A percentile compares a stretch with the other conserved stretches of the same genome.
Conservation (phyloP, 2,329 filamentous ascomycete genomes). For the Alternaria hordeiaustralica region DNA sequence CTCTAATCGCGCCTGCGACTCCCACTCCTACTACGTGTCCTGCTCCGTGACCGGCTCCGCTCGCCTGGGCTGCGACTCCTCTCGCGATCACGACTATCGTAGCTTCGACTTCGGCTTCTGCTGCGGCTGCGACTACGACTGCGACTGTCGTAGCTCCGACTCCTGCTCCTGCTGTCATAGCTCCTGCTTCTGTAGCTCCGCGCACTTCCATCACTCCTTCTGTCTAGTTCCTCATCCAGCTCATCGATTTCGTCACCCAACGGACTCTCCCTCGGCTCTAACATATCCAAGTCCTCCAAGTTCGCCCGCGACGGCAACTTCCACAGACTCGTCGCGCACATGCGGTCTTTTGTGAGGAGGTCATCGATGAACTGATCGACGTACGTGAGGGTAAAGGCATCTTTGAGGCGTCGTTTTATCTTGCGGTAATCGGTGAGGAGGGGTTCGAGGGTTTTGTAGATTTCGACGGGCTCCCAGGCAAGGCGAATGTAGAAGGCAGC, state of each 20-base stretch:
- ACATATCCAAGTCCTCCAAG: constrained; percentile 84
- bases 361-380: constrained; percentile 96
- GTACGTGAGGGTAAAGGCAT: constrained; percentile 76
- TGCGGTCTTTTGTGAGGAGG: constrained; percentile 82
- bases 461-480: constrained; percentile 80
- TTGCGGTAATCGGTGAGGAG: constrained; percentile 84
- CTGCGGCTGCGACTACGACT: constrained; percentile 10
- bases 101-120: constrained; percentile 22
- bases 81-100: constrained; percentile 24
- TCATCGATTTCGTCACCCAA: constrained; percentile 78
- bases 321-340: constrained; percentile 91
- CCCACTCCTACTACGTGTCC: background rate
- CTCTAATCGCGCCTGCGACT: constrained; percentile 4
- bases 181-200: constrained; percentile 21
- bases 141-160: constrained; percentile 10
- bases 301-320: constrained; percentile 84
- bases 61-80: constrained; percentile 18
- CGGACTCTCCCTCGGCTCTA: constrained; percentile 86
- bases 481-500: constrained; percentile 93
- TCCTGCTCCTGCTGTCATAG: constrained; percentile 17
- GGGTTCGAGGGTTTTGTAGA: constrained; percentile 82
- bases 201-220: constrained; percentile 14
- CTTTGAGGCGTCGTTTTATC: constrained; percentile 75
- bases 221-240: constrained; percentile 32
- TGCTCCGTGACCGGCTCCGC: background rate